Evolutionary conservation across 2,329 filamentous ascomycete species (phyloP).

Genomic region (Colletotrichum sp.): DNA sequence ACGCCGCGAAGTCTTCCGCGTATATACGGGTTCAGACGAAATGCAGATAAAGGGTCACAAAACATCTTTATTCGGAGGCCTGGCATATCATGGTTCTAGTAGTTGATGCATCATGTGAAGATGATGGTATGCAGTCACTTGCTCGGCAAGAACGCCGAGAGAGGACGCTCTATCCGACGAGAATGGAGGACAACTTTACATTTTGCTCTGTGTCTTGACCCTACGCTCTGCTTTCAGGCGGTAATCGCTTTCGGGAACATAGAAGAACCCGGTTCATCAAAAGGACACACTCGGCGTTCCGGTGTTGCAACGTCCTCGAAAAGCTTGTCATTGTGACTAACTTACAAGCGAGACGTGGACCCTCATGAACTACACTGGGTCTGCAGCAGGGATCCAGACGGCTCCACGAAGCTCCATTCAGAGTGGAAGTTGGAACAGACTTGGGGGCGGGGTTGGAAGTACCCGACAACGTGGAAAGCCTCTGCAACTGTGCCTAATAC

Average conservation of each 20-base stretch:
- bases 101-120: background rate
- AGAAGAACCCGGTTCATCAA: background rate
- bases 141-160: background rate
- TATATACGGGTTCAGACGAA: background rate
- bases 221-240: background rate
- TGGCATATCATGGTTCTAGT: background rate
- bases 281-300: background rate
- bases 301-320: background rate
- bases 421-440: background rate
- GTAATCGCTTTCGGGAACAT: background rate
- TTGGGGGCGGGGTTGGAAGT: background rate
- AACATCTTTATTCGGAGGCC: background rate
- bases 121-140: background rate
- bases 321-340: background rate
- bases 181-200: background rate
- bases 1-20: background rate
- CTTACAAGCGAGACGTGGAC: background rate
- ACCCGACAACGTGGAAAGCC: background rate
- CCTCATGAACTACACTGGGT: background rate
- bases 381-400: background rate
- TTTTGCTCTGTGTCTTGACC: rapidly evolving
- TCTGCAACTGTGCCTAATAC: background rate
- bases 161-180: background rate
- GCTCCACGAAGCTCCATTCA: background rate
- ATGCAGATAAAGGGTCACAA: background rate